These are phyloP conservation scores for Turritis glabra DNA, from an alignment of 345 rosid species.

Conservation along the genomic window DNA sequence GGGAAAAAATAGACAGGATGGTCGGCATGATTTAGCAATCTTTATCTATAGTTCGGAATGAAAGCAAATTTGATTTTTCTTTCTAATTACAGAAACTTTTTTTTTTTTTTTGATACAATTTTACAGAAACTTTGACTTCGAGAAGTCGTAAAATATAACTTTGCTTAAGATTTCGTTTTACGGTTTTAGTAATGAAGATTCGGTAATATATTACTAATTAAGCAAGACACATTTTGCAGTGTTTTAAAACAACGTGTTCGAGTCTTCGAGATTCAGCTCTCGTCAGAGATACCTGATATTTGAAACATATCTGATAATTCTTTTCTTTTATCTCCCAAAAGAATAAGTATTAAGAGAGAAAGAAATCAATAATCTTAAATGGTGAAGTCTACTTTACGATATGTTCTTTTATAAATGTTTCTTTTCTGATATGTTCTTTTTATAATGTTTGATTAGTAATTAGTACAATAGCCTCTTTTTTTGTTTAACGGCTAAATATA, in stretches of 20 bases:
- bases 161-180: slow-evolving; percentile 4
- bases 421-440: neutral
- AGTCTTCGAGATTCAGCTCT: slow-evolving; percentile 6
- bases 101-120: slow-evolving; percentile 1
- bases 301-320: too few species aligned
- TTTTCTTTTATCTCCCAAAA: too few species aligned
- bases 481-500: neutral
- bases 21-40: slow-evolving; percentile 32
- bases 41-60: slow-evolving; percentile 19
- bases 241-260: neutral
- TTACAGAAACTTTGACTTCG: slow-evolving; percentile 25
- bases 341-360: too few species aligned
- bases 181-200: neutral
- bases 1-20: slow-evolving; percentile 12
- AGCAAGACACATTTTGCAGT: neutral
- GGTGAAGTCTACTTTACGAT: neutral
- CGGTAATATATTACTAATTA: neutral
- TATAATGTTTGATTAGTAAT: neutral
- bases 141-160: neutral
- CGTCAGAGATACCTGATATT: neutral
- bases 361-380: neutral
- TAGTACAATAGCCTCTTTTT: neutral
- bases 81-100: slow-evolving; percentile 36
- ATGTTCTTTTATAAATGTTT: neutral
- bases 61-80: slow-evolving; percentile 26